Conservation (phyloP, 2,329 filamentous ascomycete species). For the Botrytis galanthina region DNA sequence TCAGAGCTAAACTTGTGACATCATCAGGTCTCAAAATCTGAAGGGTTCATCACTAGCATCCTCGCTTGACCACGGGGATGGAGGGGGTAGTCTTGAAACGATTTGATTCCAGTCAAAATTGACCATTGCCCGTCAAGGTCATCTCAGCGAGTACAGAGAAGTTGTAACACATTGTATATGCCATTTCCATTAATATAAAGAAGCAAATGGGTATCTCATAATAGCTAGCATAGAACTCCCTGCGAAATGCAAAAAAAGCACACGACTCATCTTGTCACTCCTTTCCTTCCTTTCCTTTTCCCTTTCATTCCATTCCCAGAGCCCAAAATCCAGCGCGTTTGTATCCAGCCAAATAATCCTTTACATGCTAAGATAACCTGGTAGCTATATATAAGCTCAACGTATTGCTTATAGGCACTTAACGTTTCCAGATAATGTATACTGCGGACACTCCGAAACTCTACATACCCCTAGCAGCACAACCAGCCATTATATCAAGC, state of each 20-base stretch:
- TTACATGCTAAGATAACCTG: background rate
- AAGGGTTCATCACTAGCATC: background rate
- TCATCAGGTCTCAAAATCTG: background rate
- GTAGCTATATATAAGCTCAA: background rate
- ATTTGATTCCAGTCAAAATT: background rate
- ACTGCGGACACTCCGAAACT: background rate
- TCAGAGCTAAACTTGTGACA: background rate
- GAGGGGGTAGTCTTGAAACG: background rate
- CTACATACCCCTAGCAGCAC: background rate
- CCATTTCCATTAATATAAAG: background rate
- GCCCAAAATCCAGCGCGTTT: background rate
- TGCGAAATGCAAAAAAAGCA: constrained; percentile 8
- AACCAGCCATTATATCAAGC: background rate
- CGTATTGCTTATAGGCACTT: background rate
- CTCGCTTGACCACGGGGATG: background rate
- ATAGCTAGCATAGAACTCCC: constrained; percentile 16
- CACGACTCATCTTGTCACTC: background rate
- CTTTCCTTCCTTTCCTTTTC: too few species aligned
- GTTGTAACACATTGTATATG: background rate
- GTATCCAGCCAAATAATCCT: background rate
- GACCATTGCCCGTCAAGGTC: background rate
- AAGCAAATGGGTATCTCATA: constrained; percentile 24
- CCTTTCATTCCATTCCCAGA: background rate
- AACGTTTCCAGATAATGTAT: background rate
- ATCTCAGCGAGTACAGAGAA: background rate